A percentile compares a stretch with the other conserved stretches of the same genome.
These are phyloP conservation scores for Mortierella sp. DNA, from an alignment of 371 early-diverging fungal species.

Conservation along the genomic window DNA sequence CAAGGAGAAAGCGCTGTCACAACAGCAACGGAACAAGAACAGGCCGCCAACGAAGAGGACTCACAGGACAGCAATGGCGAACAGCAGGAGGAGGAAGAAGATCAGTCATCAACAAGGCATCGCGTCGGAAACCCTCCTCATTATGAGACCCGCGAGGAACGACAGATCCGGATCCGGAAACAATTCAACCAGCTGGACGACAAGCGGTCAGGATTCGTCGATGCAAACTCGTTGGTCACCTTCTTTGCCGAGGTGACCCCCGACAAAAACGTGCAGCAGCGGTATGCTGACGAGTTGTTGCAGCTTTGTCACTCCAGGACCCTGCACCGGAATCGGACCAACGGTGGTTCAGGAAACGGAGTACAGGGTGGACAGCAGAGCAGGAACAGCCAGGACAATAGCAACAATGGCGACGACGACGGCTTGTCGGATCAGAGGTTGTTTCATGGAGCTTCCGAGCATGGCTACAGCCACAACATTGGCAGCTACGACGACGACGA, in stretches of 20 bases:
- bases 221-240: constrained; percentile 39
- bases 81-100: not conserved
- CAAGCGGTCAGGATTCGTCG: constrained; percentile 36
- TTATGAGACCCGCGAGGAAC: constrained; percentile 53
- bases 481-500: not conserved
- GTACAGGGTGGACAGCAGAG: not conserved
- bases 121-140: constrained; percentile 39
- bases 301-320: constrained; percentile 50
- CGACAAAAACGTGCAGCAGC: constrained; percentile 45
- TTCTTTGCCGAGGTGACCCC: constrained; percentile 53
- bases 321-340: constrained; percentile 22
- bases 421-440: constrained; percentile 8
- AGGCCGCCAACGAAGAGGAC: not conserved
- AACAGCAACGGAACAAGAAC: constrained; percentile 7
- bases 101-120: constrained; percentile 4
- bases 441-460: not conserved
- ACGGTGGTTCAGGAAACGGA: constrained; percentile 3
- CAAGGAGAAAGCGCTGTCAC: not conserved
- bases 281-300: constrained; percentile 51
- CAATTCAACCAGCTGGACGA: constrained; percentile 46
- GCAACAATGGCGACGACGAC: constrained; percentile 4
- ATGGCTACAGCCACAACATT: not conserved
- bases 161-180: constrained; percentile 49
- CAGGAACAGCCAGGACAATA: not conserved
- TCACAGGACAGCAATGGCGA: not conserved